Conservation (phyloP, 306 rosid species). For the Hylodesmum podocarpum region DNA sequence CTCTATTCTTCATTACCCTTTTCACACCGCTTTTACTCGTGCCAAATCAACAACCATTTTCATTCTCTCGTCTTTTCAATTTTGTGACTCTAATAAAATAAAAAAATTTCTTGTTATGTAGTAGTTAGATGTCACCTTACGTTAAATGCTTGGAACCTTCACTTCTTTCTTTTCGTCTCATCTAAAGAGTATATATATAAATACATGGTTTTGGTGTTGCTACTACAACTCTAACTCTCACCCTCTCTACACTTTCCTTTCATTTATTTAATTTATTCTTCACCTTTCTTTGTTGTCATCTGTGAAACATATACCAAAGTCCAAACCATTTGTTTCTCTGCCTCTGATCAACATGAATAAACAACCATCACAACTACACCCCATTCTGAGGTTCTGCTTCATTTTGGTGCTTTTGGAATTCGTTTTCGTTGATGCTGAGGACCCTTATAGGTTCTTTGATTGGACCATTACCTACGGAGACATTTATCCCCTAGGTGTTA, state of each 20-base stretch:
- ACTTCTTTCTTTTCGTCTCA: not conserved
- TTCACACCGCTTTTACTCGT: slow-evolving; percentile 16
- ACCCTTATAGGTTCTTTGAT: slow-evolving; percentile 72
- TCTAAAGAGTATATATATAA: slow-evolving; percentile 8
- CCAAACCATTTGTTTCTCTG: not conserved
- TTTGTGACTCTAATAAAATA: too few relatives aligned
- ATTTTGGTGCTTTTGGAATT: slow-evolving; percentile 24
- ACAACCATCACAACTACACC: not conserved
- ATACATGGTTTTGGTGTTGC: not conserved
- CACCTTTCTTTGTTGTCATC: not conserved
- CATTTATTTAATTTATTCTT: not conserved
- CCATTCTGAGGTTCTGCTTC: slow-evolving; percentile 19
- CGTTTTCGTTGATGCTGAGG: slow-evolving; percentile 40
- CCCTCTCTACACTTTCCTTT: not conserved
- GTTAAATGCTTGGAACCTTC: not conserved
- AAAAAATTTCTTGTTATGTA: too few relatives aligned
- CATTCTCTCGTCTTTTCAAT: too few relatives aligned
- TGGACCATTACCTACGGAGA: slow-evolving; percentile 79
- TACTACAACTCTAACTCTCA: slow-evolving; percentile 22
- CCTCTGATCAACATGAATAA: slow-evolving; percentile 19
- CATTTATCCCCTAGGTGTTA: slow-evolving; percentile 71
- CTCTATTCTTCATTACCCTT: not conserved
- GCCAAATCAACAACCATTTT: not conserved
- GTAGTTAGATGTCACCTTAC: not conserved
- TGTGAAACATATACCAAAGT: not conserved